Evolutionary conservation across 768 basidiomycete species (phyloP), one percentile per base, ranked within the genome.

Genomic region (Hortiboletus flavorubellus): DNA sequence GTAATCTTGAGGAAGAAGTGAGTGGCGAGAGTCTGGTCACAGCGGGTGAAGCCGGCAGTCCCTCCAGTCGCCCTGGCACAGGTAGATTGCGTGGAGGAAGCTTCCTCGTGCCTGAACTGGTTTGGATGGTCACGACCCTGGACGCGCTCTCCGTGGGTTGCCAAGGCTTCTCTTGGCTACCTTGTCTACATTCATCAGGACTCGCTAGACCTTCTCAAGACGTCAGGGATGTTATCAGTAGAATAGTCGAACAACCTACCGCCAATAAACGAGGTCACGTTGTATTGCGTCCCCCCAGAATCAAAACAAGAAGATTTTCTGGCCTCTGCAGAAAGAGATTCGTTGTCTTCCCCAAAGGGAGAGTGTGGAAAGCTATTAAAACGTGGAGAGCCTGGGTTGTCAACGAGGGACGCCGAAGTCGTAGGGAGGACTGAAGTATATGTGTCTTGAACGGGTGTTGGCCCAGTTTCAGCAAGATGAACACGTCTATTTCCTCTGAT

Each of bases 261-360:
- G 41, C 72, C 82, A 59, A 89, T 86, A 64, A 89, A 89, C 1
- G 87, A 89, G 15, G 87, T 89, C 18, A 89, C 85, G 54, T 89
- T 87, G 62, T 83, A 87, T 54, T 79, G 81, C 0, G 79, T 84
- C 14, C 73, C 82, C 11, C 64, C 69, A n/a, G 82, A 81, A 42
- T 74, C 70, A 46, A 69, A 64, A 52, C 72, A 68, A 21, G 59
- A 50, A 41, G 47, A 44, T 40, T 57, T 59, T 38, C 60, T 58
- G 10, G 61, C 56, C n/a, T 59, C 53, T 3, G 43, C 40, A 46
- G 60, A 45, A 40, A 63, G 40, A 8, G 45, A 18, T 40, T 56
- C 52, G 14, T 48, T 59, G 10, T 62, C 60, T 54, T 57, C 61
- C 3, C 48, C 51, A 4, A 46, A 41, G 38, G 64, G 59, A 29